Conservation (phyloP, 176 grass and related monocot species). For the Carex myosuroides region DNA sequence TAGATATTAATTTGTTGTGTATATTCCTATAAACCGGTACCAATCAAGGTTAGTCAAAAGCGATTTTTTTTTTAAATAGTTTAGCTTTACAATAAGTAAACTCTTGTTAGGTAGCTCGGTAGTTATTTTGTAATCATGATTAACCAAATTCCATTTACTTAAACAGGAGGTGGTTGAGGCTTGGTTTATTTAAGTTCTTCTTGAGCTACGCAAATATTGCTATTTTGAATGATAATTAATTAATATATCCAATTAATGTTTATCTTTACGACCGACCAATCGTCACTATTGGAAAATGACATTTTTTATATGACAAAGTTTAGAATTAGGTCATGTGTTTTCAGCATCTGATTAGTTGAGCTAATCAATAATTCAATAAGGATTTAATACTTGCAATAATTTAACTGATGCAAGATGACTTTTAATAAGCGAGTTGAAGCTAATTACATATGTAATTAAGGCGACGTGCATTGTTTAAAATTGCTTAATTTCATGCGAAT, state of each 20-base stretch:
- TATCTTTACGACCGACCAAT: constrained; percentile 7
- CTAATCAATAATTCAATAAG: neutral
- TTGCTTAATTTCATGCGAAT: neutral
- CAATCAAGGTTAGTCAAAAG: neutral
- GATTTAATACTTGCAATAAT: neutral
- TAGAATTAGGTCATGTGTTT: neutral
- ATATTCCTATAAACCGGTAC: neutral
- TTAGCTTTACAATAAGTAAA: neutral
- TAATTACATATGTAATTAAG: neutral
- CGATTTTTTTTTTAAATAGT: neutral
- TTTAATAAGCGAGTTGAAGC: neutral
- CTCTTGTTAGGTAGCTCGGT: neutral
- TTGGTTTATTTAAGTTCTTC: neutral
- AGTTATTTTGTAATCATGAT: neutral
- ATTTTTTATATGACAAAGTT: neutral
- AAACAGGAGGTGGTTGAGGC: neutral
- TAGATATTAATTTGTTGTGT: neutral
- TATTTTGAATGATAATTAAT: neutral
- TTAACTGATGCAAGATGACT: neutral
- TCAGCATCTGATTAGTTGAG: constrained; percentile 8
- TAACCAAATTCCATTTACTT: neutral
- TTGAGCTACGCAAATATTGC: neutral
- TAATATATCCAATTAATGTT: neutral
- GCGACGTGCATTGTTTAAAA: neutral
- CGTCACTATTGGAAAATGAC: neutral